Percentiles rank a stretch among this genome's conserved stretches.
phyloP scores from a whole-genome alignment of 192 early-diverging fungal genomes.

The Umbelopsis sp. region DNA sequence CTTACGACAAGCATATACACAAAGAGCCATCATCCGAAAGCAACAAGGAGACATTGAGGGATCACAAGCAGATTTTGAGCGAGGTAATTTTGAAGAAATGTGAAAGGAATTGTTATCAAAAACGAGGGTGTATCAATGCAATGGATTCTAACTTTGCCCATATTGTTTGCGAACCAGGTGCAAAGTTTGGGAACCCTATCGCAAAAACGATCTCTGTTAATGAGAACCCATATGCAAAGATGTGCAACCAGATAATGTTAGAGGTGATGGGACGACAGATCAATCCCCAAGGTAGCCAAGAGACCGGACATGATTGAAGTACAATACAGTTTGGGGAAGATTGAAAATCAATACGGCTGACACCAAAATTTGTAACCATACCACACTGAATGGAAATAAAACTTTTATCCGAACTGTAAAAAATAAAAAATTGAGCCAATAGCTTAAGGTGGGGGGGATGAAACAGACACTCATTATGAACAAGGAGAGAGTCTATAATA shows the following conservation, averaged over 20 bases:
- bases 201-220: constrained; percentile 47
- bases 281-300: neutral
- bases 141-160: too few species aligned
- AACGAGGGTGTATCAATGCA: too few species aligned
- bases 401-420: too few species aligned
- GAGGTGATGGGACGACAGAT: constrained; percentile 36
- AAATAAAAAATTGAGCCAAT: neutral
- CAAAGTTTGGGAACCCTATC: constrained; percentile 48
- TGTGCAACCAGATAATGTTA: constrained; percentile 41
- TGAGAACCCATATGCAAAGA: constrained; percentile 50
- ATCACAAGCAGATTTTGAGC: constrained; percentile 48
- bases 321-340: too few species aligned
- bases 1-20: constrained; percentile 53
- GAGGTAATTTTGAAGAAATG: constrained; percentile 9
- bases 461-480: neutral
- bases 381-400: too few species aligned
- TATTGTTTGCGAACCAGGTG: constrained; percentile 21
- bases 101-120: too few species aligned
- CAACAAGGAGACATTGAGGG: constrained; percentile 44
- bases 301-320: neutral
- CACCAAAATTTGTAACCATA: too few species aligned
- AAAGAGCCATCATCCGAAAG: constrained; percentile 49
- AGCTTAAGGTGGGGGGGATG: neutral
- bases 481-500: neutral
- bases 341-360: too few species aligned